Conservation (phyloP, 2,329 filamentous ascomycete genomes). For the Trematosphaeria pertusa region DNA sequence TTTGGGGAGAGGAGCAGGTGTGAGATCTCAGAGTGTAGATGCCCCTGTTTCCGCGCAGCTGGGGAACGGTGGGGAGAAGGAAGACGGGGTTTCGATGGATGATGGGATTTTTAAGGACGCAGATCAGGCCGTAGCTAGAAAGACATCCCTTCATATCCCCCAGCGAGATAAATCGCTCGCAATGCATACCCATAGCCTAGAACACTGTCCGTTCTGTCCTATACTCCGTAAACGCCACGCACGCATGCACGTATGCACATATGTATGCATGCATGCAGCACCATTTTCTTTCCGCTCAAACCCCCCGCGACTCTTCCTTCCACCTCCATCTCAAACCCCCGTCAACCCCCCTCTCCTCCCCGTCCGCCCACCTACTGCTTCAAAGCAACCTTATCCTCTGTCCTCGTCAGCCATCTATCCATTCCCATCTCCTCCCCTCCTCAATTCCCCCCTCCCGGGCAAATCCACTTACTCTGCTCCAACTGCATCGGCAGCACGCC, state of each 20-base stretch:
- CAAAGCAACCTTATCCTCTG: constrained; percentile 15
- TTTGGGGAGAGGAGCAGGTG: not conserved
- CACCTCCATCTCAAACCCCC: not conserved
- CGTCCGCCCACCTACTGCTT: constrained; percentile 4
- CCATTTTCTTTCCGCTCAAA: not conserved
- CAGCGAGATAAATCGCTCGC: too few relatives aligned
- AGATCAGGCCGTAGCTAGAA: too few relatives aligned
- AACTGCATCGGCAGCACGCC: constrained; percentile 81
- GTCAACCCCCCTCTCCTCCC: not conserved
- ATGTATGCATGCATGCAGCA: not conserved
- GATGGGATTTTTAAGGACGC: too few relatives aligned
- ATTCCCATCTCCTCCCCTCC: not conserved
- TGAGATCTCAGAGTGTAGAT: not conserved
- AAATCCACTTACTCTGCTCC: constrained; percentile 58
- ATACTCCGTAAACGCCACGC: constrained; percentile 2
- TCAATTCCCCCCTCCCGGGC: not conserved
- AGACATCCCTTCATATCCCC: too few relatives aligned
- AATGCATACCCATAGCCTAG: too few relatives aligned
- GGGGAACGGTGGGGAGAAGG: too few relatives aligned
- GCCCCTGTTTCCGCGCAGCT: not conserved
- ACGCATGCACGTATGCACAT: not conserved
- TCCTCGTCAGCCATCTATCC: not conserved
- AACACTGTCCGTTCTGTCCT: not conserved
- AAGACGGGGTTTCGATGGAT: too few relatives aligned
- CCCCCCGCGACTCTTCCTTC: not conserved